A percentile compares a stretch with the other conserved stretches of the same genome.
phyloP scores from a whole-genome alignment of 805 yeast species.

The Millerozyma acaciae region DNA sequence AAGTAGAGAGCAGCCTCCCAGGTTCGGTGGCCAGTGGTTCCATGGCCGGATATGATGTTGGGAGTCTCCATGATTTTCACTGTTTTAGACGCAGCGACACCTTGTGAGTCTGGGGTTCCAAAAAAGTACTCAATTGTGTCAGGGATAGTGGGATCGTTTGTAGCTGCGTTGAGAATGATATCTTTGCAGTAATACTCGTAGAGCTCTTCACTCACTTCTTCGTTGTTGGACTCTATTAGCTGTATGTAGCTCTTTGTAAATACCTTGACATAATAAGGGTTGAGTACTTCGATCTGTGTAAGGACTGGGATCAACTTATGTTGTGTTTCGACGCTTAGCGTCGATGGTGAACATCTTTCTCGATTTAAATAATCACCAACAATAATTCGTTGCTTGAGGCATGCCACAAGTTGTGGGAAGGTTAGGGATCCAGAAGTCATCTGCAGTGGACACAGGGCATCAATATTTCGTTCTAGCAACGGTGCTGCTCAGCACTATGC shows the following conservation, averaged over 20 bases:
- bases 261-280: constrained; percentile 49
- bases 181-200: constrained; percentile 38
- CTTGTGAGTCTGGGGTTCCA: constrained; percentile 15
- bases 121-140: constrained; percentile 38
- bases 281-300: constrained; percentile 24
- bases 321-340: constrained; percentile 15
- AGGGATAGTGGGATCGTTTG: constrained; percentile 31
- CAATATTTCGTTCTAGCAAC: too few relatives aligned
- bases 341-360: constrained; percentile 2
- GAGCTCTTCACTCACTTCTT: constrained; percentile 36
- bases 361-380: constrained; percentile 13
- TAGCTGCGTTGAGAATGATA: constrained; percentile 26
- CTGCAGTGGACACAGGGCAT: too few relatives aligned
- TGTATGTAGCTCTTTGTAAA: constrained; percentile 43
- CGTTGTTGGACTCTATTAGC: constrained; percentile 23
- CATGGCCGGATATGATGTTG: constrained; percentile 60
- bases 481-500: too few relatives aligned
- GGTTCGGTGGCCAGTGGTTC: constrained; percentile 85
- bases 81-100: constrained; percentile 12
- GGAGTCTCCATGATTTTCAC: constrained; percentile 56
- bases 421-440: constrained; percentile 1
- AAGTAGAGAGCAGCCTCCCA: constrained; percentile 89
- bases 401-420: constrained; percentile 3
- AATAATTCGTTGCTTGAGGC: constrained; percentile 14
- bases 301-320: constrained; percentile 15